A percentile compares a stretch with the other conserved stretches of the same genome.
phyloP scores from a whole-genome alignment of 306 rosid genomes.

The Sicyos edulis region DNA sequence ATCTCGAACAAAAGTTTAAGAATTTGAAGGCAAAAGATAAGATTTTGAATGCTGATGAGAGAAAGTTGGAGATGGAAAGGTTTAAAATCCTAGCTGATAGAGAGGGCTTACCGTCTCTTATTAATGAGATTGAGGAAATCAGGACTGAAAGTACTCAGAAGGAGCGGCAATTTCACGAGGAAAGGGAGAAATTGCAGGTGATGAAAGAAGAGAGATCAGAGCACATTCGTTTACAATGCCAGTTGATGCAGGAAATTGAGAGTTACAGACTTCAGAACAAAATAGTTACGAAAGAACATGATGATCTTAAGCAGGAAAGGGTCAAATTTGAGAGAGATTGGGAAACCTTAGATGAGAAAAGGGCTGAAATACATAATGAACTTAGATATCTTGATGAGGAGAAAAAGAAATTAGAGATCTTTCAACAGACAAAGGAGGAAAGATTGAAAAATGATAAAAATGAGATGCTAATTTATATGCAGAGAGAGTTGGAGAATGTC shows the following conservation, averaged over 20 bases:
- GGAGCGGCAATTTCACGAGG: conserved; percentile 50
- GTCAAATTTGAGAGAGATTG: conserved; percentile 79
- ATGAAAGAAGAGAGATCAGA: conserved; percentile 65
- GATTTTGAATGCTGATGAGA: conserved; percentile 47
- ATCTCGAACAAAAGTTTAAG: conserved; percentile 50
- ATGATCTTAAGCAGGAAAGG: conserved; percentile 64
- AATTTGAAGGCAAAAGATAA: conserved; percentile 58
- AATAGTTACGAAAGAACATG: conserved; percentile 46
- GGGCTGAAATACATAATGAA: conserved; percentile 41
- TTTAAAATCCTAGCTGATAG: conserved; percentile 50
- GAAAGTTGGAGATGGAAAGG: conserved; percentile 58
- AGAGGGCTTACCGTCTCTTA: conserved; percentile 43
- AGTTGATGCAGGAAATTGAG: conserved; percentile 69
- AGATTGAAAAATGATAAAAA: conserved; percentile 58
- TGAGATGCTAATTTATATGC: conserved; percentile 38
- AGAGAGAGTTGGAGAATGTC: conserved; percentile 59
- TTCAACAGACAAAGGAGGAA: conserved; percentile 47
- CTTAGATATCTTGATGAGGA: conserved; percentile 44
- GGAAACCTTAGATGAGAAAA: conserved; percentile 74
- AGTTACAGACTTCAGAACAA: conserved; percentile 55
- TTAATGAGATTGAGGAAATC: conserved; percentile 46
- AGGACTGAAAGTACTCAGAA: conserved; percentile 50
- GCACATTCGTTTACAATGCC: conserved; percentile 54
- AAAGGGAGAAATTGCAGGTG: conserved; percentile 49
- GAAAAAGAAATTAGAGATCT: conserved; percentile 50